These are phyloP conservation scores for Phytophthora foliorum DNA, from an alignment of 352 stramenopile genomes.

Conservation along the genomic window DNA sequence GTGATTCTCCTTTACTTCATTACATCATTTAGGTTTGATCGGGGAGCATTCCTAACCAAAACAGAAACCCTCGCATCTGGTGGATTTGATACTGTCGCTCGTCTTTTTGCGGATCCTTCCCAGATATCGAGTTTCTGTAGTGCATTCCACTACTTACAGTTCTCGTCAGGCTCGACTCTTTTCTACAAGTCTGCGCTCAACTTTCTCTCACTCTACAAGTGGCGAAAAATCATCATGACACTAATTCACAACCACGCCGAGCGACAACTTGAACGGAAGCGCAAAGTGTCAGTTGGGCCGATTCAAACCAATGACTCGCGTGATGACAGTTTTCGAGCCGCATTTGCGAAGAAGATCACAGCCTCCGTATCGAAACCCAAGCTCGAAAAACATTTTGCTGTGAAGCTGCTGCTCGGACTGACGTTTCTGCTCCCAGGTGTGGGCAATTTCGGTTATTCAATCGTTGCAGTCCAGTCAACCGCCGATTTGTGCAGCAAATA, in stretches of 20 bases:
- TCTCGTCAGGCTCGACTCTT: slow-evolving; percentile 10
- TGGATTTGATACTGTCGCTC: slow-evolving; percentile 36
- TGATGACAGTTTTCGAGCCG: background rate
- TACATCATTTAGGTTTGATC: slow-evolving; percentile 46
- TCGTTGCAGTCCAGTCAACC: slow-evolving; percentile 33
- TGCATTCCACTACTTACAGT: slow-evolving; percentile 32
- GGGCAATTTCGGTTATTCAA: slow-evolving; percentile 33
- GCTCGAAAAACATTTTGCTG: slow-evolving; percentile 7
- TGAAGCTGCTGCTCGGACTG: slow-evolving; percentile 32
- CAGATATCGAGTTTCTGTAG: slow-evolving; percentile 41
- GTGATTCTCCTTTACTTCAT: slow-evolving; percentile 43
- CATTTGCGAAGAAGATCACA: background rate
- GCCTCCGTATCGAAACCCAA: background rate
- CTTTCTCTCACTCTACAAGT: slow-evolving; percentile 50
- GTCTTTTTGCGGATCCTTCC: slow-evolving; percentile 36
- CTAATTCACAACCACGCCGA: slow-evolving; percentile 35
- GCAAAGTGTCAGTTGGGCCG: background rate
- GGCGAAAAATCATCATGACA: slow-evolving; percentile 37
- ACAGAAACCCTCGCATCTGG: slow-evolving; percentile 19
- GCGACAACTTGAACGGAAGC: slow-evolving; percentile 9
- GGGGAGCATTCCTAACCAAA: slow-evolving; percentile 21
- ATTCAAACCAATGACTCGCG: background rate
- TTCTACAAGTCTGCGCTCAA: slow-evolving; percentile 43
- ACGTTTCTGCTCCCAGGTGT: slow-evolving; percentile 34
- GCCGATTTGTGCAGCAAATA: slow-evolving; percentile 30